A percentile compares a stretch with the other conserved stretches of the same genome.
phyloP scores from a whole-genome alignment of 208 protist genomes.

The Tritrichomonas foetus region DNA sequence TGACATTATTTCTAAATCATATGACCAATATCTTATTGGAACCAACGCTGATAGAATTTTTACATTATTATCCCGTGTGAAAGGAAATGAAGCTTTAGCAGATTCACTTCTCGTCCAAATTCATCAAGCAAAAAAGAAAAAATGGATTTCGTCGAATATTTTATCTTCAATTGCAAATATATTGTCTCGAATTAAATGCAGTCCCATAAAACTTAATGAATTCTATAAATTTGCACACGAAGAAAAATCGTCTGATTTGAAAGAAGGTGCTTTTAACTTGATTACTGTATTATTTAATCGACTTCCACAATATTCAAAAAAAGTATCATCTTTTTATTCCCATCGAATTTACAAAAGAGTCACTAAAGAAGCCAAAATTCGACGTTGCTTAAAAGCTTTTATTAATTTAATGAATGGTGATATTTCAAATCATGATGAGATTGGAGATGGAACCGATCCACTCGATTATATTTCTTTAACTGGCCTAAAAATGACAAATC shows the following conservation, averaged over 20 bases:
- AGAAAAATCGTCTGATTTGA: neutral
- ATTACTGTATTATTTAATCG: neutral
- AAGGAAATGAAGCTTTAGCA: neutral
- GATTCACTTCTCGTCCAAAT: neutral
- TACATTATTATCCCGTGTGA: neutral
- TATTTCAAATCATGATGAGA: neutral
- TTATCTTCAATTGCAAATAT: neutral
- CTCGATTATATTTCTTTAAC: neutral
- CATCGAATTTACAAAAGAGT: neutral
- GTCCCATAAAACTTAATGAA: neutral
- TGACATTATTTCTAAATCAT: neutral
- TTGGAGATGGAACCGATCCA: neutral
- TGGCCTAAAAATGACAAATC: too few species aligned
- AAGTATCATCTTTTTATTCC: neutral
- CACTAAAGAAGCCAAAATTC: neutral
- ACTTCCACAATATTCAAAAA: neutral
- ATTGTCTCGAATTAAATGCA: neutral
- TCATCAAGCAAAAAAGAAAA: neutral
- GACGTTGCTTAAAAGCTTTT: neutral
- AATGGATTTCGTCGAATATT: neutral
- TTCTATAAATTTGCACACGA: neutral
- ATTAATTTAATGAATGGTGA: neutral
- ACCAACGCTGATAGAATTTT: neutral
- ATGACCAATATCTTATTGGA: neutral
- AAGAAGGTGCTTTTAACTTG: neutral